These are phyloP conservation scores for Epichloe festucae DNA, from an alignment of 2,329 filamentous ascomycete genomes.

Conservation along the genomic window DNA sequence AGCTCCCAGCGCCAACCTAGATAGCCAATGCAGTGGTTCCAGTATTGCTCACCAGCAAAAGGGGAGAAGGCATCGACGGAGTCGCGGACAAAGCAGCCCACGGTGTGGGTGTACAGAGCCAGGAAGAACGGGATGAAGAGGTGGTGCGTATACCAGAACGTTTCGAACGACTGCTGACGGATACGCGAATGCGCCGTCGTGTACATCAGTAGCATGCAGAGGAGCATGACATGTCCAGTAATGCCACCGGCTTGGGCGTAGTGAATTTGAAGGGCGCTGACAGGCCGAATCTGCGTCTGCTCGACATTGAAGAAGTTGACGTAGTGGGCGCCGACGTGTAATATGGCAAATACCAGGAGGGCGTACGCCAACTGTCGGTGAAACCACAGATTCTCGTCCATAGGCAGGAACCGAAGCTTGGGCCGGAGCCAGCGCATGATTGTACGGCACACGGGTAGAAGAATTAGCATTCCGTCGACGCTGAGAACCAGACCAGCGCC, in stretches of 20 bases:
- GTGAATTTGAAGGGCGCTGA: conserved; percentile 78
- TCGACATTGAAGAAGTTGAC: conserved; percentile 99
- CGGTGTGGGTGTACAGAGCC: conserved; percentile 88
- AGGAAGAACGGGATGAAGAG: conserved; percentile 95
- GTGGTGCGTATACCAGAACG: conserved; percentile 98
- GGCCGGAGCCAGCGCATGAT: conserved; percentile 74
- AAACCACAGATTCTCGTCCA: conserved; percentile 97
- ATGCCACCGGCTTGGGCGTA: conserved; percentile 82
- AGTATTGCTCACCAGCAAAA: conserved; percentile 70
- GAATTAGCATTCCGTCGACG: conserved; percentile 74
- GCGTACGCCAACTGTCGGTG: conserved; percentile 90
- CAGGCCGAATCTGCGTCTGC: conserved; percentile 64
- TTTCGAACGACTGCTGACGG: conserved; percentile 92
- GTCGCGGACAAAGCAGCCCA: conserved; percentile 92
- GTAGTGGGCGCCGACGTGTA: conserved; percentile 75
- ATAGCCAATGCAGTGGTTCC: conserved; percentile 89
- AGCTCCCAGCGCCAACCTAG: conserved; percentile 97
- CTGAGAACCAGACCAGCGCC: conserved; percentile 79
- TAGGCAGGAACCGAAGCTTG: conserved; percentile 73
- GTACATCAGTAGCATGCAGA: conserved; percentile 99
- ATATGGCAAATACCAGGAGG: conserved; percentile 65
- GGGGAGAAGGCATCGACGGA: conserved; percentile 60
- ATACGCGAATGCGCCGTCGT: conserved; percentile 90
- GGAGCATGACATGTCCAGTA: conserved; percentile 91
- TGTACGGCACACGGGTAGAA: conserved; percentile 90